These are phyloP conservation scores for Apophysomyces variabilis DNA, from an alignment of 371 early-diverging fungal species.

Conservation along the genomic window DNA sequence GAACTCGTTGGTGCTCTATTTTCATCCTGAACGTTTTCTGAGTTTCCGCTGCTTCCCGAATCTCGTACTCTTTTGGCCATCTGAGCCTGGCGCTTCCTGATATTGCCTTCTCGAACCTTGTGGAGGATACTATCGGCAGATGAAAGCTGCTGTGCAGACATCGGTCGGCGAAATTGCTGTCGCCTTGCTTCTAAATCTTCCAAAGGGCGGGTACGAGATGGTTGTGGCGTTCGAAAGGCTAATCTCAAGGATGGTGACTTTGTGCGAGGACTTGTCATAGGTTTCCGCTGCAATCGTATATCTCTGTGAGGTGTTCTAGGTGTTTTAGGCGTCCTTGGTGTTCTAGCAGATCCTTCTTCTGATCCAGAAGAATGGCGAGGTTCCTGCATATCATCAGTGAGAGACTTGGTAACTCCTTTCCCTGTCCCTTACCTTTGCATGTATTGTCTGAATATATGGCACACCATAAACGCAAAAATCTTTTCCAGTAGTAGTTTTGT, in stretches of 20 bases:
- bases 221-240: constrained; percentile 45
- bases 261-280: constrained; percentile 23
- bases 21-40: constrained; percentile 11
- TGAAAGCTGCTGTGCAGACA: constrained; percentile 13
- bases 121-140: constrained; percentile 34
- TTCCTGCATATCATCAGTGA: neutral
- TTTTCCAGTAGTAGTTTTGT: constrained; percentile 32
- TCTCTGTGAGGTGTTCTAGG: constrained; percentile 3
- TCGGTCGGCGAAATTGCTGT: neutral
- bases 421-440: constrained; percentile 20
- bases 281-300: neutral
- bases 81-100: constrained; percentile 23
- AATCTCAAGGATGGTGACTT: constrained; percentile 15
- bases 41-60: constrained; percentile 2
- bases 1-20: constrained; percentile 23
- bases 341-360: neutral
- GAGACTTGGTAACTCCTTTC: too few relatives aligned
- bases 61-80: constrained; percentile 1
- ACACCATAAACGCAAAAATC: constrained; percentile 45
- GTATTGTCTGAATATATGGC: constrained; percentile 38
- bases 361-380: neutral
- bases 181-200: constrained; percentile 5
- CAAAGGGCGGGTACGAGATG: constrained; percentile 18
- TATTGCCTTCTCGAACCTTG: constrained; percentile 36
- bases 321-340: neutral